phyloP scores from a whole-genome alignment of 2,329 filamentous ascomycete species.

The Nemania sp. region DNA sequence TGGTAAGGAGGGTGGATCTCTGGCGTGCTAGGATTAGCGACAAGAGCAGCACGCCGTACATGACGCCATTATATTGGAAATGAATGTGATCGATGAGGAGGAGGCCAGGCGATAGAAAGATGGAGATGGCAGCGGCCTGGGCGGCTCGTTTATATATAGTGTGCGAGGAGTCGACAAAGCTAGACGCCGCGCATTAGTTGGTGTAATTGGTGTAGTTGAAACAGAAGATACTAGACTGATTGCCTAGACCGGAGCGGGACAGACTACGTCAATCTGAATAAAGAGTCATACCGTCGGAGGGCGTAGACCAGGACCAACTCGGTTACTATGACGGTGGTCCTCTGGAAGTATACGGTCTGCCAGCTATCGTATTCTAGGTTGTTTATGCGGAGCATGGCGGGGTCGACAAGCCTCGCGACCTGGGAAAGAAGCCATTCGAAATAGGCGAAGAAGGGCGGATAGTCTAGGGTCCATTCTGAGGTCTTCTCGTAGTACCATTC shows the following conservation, averaged over 20 bases:
- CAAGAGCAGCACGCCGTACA: conserved; percentile 90
- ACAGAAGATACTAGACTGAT: no score
- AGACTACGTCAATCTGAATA: background rate
- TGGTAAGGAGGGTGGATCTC: conserved; percentile 78
- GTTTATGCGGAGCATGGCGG: conserved; percentile 82
- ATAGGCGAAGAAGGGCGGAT: conserved; percentile 96
- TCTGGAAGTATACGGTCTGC: conserved; percentile 94
- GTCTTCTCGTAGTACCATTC: conserved; percentile 98
- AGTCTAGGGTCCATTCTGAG: conserved; percentile 99
- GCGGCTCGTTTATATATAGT: conserved; percentile 76
- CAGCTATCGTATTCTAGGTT: conserved; percentile 90
- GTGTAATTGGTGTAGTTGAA: no score
- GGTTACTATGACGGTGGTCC: conserved; percentile 85
- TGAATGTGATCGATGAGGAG: conserved; percentile 97
- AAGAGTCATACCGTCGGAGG: conserved; percentile 72
- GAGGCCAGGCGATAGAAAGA: conserved; percentile 90
- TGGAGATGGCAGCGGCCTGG: conserved; percentile 87
- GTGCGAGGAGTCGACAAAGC: conserved; percentile 80
- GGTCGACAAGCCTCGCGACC: conserved; percentile 79
- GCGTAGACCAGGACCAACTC: conserved; percentile 88
- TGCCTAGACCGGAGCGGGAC: conserved; percentile 16
- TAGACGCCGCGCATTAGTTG: conserved; percentile 51
- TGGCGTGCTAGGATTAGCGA: conserved; percentile 86
- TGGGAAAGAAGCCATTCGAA: conserved; percentile 96
- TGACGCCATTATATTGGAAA: conserved; percentile 98